Base-by-base conservation (phyloP, 768 basidiomycete species). In the Xerocomellus dryophilus region DNA sequence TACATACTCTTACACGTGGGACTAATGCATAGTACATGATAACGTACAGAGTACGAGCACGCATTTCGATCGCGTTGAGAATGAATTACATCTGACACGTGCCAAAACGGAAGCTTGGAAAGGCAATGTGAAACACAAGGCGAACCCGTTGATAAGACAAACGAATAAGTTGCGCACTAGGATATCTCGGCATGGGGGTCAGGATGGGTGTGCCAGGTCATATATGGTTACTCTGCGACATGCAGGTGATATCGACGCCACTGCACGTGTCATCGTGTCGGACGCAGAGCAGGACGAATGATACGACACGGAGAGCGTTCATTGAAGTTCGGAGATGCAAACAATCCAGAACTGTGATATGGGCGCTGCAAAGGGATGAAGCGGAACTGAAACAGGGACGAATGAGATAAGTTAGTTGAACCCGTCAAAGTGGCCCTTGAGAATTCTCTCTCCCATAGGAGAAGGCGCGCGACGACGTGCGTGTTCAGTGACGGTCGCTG, bases 341-440 rank as follows among this genome's bases (percentile, higher is more conserved):
- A 40, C 31, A 12, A 53, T 44, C 52, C 52, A 51, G 38, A 45
- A 46, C 43, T 56, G 61, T 45, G 43, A 58, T 7, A 43, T 31
- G 36, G 34, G 45, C 50, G 29, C 42, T 50, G 42, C 53, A 35
- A 49, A 41, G 9, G 17, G 42, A 48, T 6, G 48, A 35, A 21
- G 46, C 40, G 20, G 11, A 35, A 39, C 27, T 21, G 46, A 35
- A 54, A 47, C 21, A 39, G 10, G 42, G 27, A 10, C 50, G 45
- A 52, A 47, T 38, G 48, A 12, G 34, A 49, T 52, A 48, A 51
- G 36, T 79, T 72, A 91, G 66, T 90, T 88, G 77, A 93, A 93
- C 45, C 91, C 86, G 66, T 93, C 91, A 61, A 93, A 93, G 63
- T 93, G 91, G 9, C 91, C 91, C 76, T 90, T 93, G 61, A 93